Evolutionary conservation across 2,329 filamentous ascomycete genomes (phyloP).

Genomic region (Ceratocystis colombiana): DNA sequence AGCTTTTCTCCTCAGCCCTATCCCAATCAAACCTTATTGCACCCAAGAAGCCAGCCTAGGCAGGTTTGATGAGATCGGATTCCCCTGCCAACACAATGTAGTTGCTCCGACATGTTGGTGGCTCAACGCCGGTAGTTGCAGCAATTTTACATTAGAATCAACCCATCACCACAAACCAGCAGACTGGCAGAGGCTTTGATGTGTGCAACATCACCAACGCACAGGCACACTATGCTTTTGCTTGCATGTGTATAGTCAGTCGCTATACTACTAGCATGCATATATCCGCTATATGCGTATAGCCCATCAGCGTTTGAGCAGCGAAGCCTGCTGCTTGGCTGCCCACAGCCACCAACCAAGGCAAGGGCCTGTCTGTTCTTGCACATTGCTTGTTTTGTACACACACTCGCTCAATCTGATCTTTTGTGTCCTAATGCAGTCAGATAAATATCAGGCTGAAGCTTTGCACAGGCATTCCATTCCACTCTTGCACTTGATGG

Average conservation of each 20-base stretch:
- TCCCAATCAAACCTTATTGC: conserved; percentile 11
- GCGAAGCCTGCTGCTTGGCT: not conserved
- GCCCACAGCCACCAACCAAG: not conserved
- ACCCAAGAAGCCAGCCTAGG: not conserved
- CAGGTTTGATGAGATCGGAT: not conserved
- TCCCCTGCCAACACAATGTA: not conserved
- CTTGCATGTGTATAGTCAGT: not conserved
- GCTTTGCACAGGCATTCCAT: not conserved
- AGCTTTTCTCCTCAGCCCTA: not conserved
- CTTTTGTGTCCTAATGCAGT: not conserved
- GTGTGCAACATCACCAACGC: not conserved
- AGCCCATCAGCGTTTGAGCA: not conserved
- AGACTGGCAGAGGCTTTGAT: no score
- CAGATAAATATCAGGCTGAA: not conserved
- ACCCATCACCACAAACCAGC: no score
- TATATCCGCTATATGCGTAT: not conserved
- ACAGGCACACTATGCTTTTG: not conserved
- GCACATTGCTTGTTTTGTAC: not conserved
- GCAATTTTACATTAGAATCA: no score
- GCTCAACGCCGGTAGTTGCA: not conserved
- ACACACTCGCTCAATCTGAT: not conserved
- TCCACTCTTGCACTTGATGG: not conserved
- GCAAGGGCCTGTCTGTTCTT: not conserved
- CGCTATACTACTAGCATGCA: not conserved
- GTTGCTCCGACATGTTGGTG: not conserved